Evolutionary conservation across 352 stramenopile species (phyloP), one percentile per base, ranked within the genome.

Genomic region (Pythium grandisporangium): DNA sequence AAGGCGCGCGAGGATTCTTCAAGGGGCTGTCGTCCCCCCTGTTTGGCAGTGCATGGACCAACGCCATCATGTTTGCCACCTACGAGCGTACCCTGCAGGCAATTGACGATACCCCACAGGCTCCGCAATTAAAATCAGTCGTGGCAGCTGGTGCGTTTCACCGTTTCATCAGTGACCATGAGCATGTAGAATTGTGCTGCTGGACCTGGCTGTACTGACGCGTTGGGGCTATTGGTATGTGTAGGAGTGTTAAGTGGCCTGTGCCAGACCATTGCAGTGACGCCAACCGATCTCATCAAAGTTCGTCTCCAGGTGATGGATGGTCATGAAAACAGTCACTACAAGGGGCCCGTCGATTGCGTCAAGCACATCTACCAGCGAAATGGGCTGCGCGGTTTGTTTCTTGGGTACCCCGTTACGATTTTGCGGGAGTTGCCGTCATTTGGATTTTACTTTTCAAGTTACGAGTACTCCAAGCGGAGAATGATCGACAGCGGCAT

Each of bases 41-140:
- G 11, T 66, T 93, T 29, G 76, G 77, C 30, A 93, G 75, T 39
- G 77, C 78, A 14, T 83, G 70, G 45, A 90, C 75, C n/a, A 93
- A 89, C 52, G 80, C 80, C 22, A 79, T 91, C 45, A 82, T 93
- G 68, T 93, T 93, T 53, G 74, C 75, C 8, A 63, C 70, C 10
- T 90, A 91, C 32, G 80, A 90, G 51, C 70, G 70, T 41, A 81
- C 70, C 37, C 53, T 90, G 10, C 68, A 66, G 13, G 37, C 63
- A 21, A 75, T 89, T 19, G 75, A 86, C 45, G 52, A 75, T 26
- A 70, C 71, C 13, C 46, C 66, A 12, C 45, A 74, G 22, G 52
- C 63, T 2, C 71, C 77, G 19, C 62, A 66, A 32, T 60, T 93
- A 4, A 54, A 60, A 44, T 88, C 80, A 4, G 73, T 93, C 19